phyloP scores from a whole-genome alignment of 1,284 basidiomycete species.

The Xanthoconium separans region DNA sequence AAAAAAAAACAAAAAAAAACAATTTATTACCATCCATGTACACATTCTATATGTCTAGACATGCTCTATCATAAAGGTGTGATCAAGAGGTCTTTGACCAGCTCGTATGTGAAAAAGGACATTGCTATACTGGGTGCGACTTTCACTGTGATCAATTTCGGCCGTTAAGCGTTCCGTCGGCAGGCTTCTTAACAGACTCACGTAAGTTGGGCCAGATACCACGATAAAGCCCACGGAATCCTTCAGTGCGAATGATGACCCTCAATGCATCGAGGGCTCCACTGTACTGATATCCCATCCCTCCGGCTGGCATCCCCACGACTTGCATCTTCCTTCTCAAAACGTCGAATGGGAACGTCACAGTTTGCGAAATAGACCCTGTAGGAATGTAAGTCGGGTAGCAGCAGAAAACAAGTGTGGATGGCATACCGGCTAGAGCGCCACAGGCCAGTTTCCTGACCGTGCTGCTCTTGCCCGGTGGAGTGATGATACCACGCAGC shows the following conservation, averaged over 20 bases:
- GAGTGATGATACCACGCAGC: slow-evolving; percentile 68
- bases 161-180: slow-evolving; percentile 7
- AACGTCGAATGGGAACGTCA: slow-evolving; percentile 97
- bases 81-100: slow-evolving; percentile 45
- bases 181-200: slow-evolving; percentile 44
- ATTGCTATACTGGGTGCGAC: slow-evolving; percentile 92
- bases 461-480: slow-evolving; percentile 68
- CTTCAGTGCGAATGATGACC: slow-evolving; percentile 73
- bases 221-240: slow-evolving; percentile 74
- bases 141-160: slow-evolving; percentile 56
- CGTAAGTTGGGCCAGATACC: slow-evolving; percentile 92
- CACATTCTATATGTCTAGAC: background rate
- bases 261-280: slow-evolving; percentile 78
- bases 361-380: slow-evolving; percentile 86
- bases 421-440: slow-evolving; percentile 64
- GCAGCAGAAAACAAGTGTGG: background rate
- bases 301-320: slow-evolving; percentile 73
- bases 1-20: slow-evolving; percentile 5
- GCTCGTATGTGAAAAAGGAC: slow-evolving; percentile 78
- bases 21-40: slow-evolving; percentile 5
- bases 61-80: slow-evolving; percentile 6
- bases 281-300: slow-evolving; percentile 65
- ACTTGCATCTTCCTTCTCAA: slow-evolving; percentile 95
- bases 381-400: slow-evolving; percentile 12
- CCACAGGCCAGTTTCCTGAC: slow-evolving; percentile 71